Base-by-base conservation (phyloP, 805 yeast species). In the Candida nonsorbophila region DNA sequence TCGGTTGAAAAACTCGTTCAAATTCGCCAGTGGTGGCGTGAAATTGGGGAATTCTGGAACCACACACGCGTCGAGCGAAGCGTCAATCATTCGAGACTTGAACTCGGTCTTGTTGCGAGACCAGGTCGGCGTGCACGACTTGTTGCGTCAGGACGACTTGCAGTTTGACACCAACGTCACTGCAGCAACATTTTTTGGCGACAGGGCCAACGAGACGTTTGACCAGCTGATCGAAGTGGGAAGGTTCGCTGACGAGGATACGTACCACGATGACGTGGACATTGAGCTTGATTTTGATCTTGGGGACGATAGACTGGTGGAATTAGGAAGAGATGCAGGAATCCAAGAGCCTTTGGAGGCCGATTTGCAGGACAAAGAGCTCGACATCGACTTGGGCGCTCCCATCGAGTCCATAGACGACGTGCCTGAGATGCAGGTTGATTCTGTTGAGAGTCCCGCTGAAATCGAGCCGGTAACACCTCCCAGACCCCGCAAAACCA, bases 101-200 rank as follows among this genome's bases (percentile, higher is more conserved):
- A n/a, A n/a, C n/a, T n/a, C 9, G 25, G 12, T 13, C n/a, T 72
- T 78, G 2, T 63, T 87, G 41, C 77, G 71, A 44, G 94, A 87
- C 55, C 83, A 84, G 12, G 79, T n/a, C n/a, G n/a, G n/a, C n/a
- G n/a, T n/a, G n/a, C 69, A 78, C 21, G 94, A 84, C 46, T 73
- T 85, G 39, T 58, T 84, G 22, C 72, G 72, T 38, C 84, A 77
- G 40, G 84, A 77, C 25, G 82, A 82, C 18, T 55, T 65, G 38
- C 40, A 51, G 18, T 45, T 63, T 30, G 64, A n/a, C n/a, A n/a
- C n/a, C n/a, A n/a, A n/a, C n/a, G n/a, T n/a, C n/a, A n/a, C n/a
- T n/a, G n/a, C n/a, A n/a, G n/a, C n/a, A n/a, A n/a, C n/a, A n/a
- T n/a, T n/a, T n/a, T n/a, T n/a, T n/a, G n/a, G n/a, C n/a, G n/a